phyloP scores from a whole-genome alignment of 345 rosid genomes.

The Citrus maxima region DNA sequence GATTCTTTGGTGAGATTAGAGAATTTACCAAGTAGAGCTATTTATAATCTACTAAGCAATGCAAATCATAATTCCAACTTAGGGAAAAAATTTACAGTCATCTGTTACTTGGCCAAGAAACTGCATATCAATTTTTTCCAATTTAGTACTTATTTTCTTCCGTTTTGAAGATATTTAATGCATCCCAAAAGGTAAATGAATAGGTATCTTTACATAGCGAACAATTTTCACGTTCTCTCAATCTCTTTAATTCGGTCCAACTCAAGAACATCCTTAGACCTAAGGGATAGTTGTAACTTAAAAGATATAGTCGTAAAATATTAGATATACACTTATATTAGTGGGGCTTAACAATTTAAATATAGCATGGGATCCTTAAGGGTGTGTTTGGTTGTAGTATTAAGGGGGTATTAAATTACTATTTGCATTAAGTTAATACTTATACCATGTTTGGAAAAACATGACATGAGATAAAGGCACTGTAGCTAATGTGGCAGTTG shows the following conservation, averaged over 20 bases:
- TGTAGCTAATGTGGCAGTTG: no score
- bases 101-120: not conserved
- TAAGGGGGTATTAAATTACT: no score
- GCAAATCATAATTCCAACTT: not conserved
- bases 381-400: no score
- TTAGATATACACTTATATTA: no score
- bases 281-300: no score
- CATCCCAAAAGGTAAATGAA: not conserved
- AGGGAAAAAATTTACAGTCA: not conserved
- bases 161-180: not conserved
- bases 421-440: no score
- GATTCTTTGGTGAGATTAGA: not conserved
- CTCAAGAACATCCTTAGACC: no score
- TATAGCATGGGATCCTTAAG: rapidly evolving
- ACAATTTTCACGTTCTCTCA: not conserved
- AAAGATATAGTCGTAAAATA: no score
- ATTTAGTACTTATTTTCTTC: not conserved
- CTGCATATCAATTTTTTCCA: not conserved
- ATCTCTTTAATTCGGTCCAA: not conserved
- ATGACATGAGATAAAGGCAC: no score
- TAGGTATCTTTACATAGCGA: not conserved
- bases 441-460: no score
- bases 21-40: not conserved
- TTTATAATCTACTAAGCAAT: not conserved
- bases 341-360: no score